A percentile compares a stretch with the other conserved stretches of the same genome.
These are phyloP conservation scores for Mucor irregularis DNA, from an alignment of 371 early-diverging fungal genomes.

Conservation along the genomic window DNA sequence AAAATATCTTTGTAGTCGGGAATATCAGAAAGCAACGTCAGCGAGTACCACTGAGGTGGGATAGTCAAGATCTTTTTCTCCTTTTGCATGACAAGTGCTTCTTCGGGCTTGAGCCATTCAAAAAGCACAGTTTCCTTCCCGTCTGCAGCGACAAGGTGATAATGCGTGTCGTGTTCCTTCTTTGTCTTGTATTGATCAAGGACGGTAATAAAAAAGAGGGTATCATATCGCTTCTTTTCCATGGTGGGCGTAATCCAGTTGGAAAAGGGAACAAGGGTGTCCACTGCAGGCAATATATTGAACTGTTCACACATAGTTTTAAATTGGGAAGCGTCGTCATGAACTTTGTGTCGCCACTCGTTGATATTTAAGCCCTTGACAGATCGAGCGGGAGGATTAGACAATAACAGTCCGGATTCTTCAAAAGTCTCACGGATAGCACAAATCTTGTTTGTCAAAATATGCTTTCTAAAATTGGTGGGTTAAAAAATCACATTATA, in stretches of 20 bases:
- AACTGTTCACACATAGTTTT: constrained; percentile 50
- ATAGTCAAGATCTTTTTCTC: constrained; percentile 37
- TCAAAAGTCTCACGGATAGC: constrained; percentile 86
- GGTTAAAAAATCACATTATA: too few species aligned
- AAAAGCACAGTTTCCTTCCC: constrained; percentile 64
- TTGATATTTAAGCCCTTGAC: constrained; percentile 29
- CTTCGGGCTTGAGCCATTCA: constrained; percentile 72
- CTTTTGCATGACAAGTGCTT: constrained; percentile 35
- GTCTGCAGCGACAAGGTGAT: constrained; percentile 45
- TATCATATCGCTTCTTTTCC: constrained; percentile 70
- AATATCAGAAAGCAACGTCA: constrained; percentile 41
- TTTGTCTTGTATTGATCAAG: constrained; percentile 19
- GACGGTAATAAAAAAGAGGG: constrained; percentile 74
- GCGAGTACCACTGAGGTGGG: constrained; percentile 72
- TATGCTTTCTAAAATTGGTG: background rate
- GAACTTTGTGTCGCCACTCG: constrained; percentile 56
- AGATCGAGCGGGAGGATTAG: constrained; percentile 38
- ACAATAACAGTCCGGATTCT: constrained; percentile 73
- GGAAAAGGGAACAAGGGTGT: constrained; percentile 56
- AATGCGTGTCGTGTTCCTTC: constrained; percentile 15
- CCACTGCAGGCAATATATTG: constrained; percentile 47
- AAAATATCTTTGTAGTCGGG: constrained; percentile 30
- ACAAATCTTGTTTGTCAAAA: constrained; percentile 54
- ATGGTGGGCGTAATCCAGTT: constrained; percentile 81
- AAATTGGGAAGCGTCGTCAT: constrained; percentile 56